phyloP scores from a whole-genome alignment of 2,329 filamentous ascomycete genomes.

The Zymoseptoria passerinii region DNA sequence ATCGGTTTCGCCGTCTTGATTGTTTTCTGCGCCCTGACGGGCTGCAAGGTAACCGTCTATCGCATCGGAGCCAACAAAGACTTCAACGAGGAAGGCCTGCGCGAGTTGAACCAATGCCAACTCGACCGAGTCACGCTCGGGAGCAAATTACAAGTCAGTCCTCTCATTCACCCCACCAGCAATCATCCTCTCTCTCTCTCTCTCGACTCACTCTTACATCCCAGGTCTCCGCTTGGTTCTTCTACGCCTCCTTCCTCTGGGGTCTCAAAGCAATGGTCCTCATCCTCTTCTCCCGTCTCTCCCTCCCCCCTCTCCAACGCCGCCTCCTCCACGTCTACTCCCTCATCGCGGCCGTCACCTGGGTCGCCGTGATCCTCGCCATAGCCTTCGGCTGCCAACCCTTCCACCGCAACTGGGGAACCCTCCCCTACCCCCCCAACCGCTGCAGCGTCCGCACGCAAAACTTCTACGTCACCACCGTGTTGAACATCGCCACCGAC shows the following conservation, averaged over 20 bases:
- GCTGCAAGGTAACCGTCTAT: constrained; percentile 22
- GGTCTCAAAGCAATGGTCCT: constrained; percentile 21
- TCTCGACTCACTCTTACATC: constrained; percentile 3
- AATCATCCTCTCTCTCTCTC: not conserved
- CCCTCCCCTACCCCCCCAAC: constrained; percentile 21
- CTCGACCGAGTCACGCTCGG: constrained; percentile 27
- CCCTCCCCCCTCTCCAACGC: constrained; percentile 27
- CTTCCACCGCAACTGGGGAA: constrained; percentile 24
- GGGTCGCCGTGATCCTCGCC: constrained; percentile 28
- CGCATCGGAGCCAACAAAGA: constrained; percentile 26
- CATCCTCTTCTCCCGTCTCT: constrained; percentile 28
- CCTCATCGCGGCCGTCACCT: constrained; percentile 22
- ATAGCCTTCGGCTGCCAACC: constrained; percentile 27
- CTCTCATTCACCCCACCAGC: constrained; percentile 11
- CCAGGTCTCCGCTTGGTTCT: constrained; percentile 31
- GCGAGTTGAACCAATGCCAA: constrained; percentile 23
- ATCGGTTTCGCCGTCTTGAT: constrained; percentile 29
- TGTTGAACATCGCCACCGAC: constrained; percentile 30
- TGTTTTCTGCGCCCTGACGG: constrained; percentile 23
- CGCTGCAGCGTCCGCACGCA: constrained; percentile 24
- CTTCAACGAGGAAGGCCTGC: constrained; percentile 14
- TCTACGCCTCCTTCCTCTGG: constrained; percentile 15
- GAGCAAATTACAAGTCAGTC: constrained; percentile 31
- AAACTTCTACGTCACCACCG: constrained; percentile 26
- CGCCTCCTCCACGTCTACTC: constrained; percentile 26